Percentiles rank a stretch among this genome's conserved stretches.
These are phyloP conservation scores for Colletotrichum liriopes DNA, from an alignment of 2,329 filamentous ascomycete species.

Conservation along the genomic window DNA sequence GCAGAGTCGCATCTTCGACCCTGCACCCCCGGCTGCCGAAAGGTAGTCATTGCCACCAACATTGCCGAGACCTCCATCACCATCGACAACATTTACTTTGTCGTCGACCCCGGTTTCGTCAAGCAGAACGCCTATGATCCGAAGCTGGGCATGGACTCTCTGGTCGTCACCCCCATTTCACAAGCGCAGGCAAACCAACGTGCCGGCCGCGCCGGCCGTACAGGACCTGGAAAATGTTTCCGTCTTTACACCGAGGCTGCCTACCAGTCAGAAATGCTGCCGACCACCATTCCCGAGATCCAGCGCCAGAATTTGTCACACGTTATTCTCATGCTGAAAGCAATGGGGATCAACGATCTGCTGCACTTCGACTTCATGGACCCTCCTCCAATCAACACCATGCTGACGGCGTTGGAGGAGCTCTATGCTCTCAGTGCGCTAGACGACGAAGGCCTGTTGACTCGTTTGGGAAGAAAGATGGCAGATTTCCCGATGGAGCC, in stretches of 20 bases:
- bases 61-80: slow-evolving; percentile 99
- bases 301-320: slow-evolving; percentile 93
- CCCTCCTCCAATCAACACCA: slow-evolving; percentile 95
- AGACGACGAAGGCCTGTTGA: slow-evolving; percentile 95
- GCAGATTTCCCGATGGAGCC: slow-evolving; percentile 99
- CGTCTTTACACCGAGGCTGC: slow-evolving; percentile 95
- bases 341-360: slow-evolving; percentile 98
- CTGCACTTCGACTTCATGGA: slow-evolving; percentile 99
- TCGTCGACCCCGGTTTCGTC: slow-evolving; percentile 96
- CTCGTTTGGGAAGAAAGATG: slow-evolving; percentile 94
- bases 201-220: slow-evolving; percentile 92
- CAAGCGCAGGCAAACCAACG: slow-evolving; percentile 97
- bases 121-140: slow-evolving; percentile 98
- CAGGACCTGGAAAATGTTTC: slow-evolving; percentile 96
- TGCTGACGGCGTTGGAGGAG: slow-evolving; percentile 96
- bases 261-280: slow-evolving; percentile 96
- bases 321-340: slow-evolving; percentile 97
- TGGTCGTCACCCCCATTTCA: slow-evolving; percentile 96
- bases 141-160: slow-evolving; percentile 96
- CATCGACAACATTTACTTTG: slow-evolving; percentile 97
- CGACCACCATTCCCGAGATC: slow-evolving; percentile 96
- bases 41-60: slow-evolving; percentile 98
- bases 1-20: slow-evolving; percentile 95
- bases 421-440: slow-evolving; percentile 92
- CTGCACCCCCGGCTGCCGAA: slow-evolving; percentile 88